Evolutionary conservation across 1,139 yeast species (phyloP).

Genomic region (Petasospora fabianii): DNA sequence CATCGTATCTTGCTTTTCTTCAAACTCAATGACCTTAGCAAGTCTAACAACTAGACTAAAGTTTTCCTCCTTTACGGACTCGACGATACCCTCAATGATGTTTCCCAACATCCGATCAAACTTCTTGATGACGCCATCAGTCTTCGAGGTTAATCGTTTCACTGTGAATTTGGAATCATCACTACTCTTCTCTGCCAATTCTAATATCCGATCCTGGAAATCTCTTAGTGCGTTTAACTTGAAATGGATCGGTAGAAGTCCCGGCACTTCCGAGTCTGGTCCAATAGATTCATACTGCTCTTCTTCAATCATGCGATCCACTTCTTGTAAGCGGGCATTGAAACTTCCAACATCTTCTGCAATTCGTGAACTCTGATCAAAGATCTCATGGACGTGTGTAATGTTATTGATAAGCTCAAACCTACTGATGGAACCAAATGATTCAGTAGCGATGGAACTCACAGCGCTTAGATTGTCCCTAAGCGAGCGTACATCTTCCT

Average conservation of each 20-base stretch:
- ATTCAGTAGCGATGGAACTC: slow-evolving; percentile 51
- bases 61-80: slow-evolving; percentile 66
- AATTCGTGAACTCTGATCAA: slow-evolving; percentile 64
- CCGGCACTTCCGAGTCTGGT: slow-evolving; percentile 55
- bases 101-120: slow-evolving; percentile 68
- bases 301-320: slow-evolving; percentile 50
- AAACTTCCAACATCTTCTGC: slow-evolving; percentile 61
- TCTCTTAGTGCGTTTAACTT: slow-evolving; percentile 69
- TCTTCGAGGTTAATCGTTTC: slow-evolving; percentile 50
- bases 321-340: slow-evolving; percentile 44
- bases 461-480: slow-evolving; percentile 57
- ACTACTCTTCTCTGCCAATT: slow-evolving; percentile 49
- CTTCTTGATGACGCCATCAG: slow-evolving; percentile 41
- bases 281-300: slow-evolving; percentile 50
- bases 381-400: slow-evolving; percentile 66
- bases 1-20: slow-evolving; percentile 73
- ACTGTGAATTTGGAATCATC: slow-evolving; percentile 73
- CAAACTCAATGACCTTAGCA: slow-evolving; percentile 75
- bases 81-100: slow-evolving; percentile 63
- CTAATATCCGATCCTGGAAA: slow-evolving; percentile 68
- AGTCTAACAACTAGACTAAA: slow-evolving; percentile 63
- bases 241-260: slow-evolving; percentile 65
- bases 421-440: slow-evolving; percentile 49
- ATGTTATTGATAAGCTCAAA: slow-evolving; percentile 58
- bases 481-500: slow-evolving; percentile 41